Evolutionary conservation across 345 rosid species (phyloP).

Genomic region (Alliaria petiolata): DNA sequence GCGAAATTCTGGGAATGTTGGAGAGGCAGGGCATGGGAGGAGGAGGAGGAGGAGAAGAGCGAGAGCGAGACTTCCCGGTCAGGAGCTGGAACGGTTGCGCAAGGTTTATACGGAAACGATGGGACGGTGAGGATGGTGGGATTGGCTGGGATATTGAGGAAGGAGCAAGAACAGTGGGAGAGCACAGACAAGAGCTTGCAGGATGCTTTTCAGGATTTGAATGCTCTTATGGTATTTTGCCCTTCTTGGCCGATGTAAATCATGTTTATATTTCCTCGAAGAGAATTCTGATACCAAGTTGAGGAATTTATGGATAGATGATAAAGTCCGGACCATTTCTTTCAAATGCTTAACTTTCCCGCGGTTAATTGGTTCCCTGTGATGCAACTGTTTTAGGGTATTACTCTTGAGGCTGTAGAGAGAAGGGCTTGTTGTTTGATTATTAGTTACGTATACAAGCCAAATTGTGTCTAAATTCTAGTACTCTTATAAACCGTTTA

Average conservation of each 20-base stretch:
- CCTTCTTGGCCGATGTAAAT: not conserved
- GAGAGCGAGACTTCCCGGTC: constrained; percentile 24
- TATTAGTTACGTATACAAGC: not conserved
- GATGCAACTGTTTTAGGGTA: not conserved
- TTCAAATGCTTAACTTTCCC: not conserved
- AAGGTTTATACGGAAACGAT: constrained; percentile 69
- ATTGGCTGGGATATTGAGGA: constrained; percentile 90
- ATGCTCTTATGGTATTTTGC: constrained; percentile 85
- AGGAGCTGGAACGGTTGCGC: constrained; percentile 31
- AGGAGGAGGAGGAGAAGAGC: constrained; percentile 28
- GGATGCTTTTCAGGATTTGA: constrained; percentile 92
- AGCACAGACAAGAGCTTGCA: constrained; percentile 92
- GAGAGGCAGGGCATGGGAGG: constrained; percentile 82
- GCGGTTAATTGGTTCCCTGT: not conserved
- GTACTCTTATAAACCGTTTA: too few relatives aligned
- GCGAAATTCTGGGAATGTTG: constrained; percentile 76
- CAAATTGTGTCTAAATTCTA: constrained; percentile 77
- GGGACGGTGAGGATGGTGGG: constrained; percentile 90
- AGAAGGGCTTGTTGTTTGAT: not conserved
- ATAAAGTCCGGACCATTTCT: constrained; percentile 14
- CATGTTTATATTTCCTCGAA: not conserved
- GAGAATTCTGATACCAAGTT: not conserved
- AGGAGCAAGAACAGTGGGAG: constrained; percentile 94
- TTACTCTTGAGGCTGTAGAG: too few relatives aligned
- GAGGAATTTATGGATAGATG: not conserved